Base-by-base conservation (phyloP, 768 basidiomycete genomes). In the Amanita pseudoporphyria region DNA sequence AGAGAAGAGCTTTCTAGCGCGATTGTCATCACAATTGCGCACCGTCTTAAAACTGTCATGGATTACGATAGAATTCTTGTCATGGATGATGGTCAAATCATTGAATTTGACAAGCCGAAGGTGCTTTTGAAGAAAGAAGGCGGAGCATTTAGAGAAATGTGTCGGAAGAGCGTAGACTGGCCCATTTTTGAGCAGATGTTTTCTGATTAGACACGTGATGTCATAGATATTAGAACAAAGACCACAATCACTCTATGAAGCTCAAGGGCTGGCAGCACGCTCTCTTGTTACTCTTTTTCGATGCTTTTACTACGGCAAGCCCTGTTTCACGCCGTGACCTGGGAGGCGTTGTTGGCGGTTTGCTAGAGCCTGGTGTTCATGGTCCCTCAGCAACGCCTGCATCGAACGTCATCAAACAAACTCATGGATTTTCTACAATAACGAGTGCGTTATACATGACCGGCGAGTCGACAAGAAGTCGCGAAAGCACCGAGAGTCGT, bases 11-110 rank as follows among this genome's bases (percentile, higher is more conserved):
- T 92, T 46, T 62, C 71, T 1, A 73, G 76, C 9, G 77, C 84
- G 0, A 82, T 89, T 16, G 81, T 92, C 16, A 76, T 93, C 32
- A 89, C 87, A 7, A 90, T 92, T 50, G 90, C 90, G 3, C 89
- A 90, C 66, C 71, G 85, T 12, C 68, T 88, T 18, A 79, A 79
- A 60, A 88, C 86, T 0, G 78, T 88, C 49, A 79, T 89, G 53
- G 81, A 89, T 62, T 79, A 87, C 62, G 79, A 82, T 65, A 70
- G 81, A 12, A 70, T 92, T 57, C 66, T 89, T 56, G 83, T 90
- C n/a, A 64, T 88, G 18, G 82, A 81, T 47, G 71, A 75, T 14
- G 89, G 89, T 1, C 70, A 75, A 49, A 71, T 93, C 38, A 62
- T 80, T n/a, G 88, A 93, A 58, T 90, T 80, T 61, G 90, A 83